Evolutionary conservation across 495 filamentous ascomycete genomes (phyloP).

Genomic region (Jackrogersella minutella): DNA sequence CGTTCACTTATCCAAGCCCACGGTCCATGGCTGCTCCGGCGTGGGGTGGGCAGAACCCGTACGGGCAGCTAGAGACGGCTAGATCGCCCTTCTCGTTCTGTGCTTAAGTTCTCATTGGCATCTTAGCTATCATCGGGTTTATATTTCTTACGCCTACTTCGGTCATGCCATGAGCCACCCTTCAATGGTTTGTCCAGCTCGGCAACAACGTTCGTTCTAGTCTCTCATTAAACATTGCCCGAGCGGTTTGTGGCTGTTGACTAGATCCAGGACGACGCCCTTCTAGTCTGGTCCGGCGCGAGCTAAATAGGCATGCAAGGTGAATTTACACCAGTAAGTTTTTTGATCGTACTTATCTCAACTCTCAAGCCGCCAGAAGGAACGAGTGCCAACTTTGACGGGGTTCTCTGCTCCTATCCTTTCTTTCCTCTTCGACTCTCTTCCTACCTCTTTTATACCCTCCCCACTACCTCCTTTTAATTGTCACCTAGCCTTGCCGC

Average conservation of each 20-base stretch:
- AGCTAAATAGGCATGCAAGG: background rate
- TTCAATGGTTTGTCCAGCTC: conserved; percentile 4
- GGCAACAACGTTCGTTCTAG: conserved; percentile 24
- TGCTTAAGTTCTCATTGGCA: background rate
- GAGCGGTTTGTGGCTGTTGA: conserved; percentile 4
- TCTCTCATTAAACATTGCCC: conserved; percentile 4
- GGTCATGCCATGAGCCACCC: background rate
- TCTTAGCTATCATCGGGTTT: background rate
- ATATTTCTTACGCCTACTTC: background rate
- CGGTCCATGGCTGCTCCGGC: background rate
- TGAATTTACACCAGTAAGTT: background rate
- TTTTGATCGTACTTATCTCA: background rate
- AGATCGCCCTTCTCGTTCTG: conserved; percentile 3
- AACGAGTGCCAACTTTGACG: background rate
- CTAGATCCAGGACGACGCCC: conserved; percentile 2
- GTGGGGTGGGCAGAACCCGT: background rate
- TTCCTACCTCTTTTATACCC: background rate
- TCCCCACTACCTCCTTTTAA: background rate
- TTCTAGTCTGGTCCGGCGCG: background rate
- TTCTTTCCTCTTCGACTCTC: background rate
- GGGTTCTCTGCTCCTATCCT: background rate
- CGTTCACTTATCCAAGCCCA: conserved; percentile 6
- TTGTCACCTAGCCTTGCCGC: background rate
- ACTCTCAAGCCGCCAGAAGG: background rate
- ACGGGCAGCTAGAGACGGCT: background rate